A percentile compares a stretch with the other conserved stretches of the same genome.
Conservation (phyloP, 371 early-diverging fungal genomes). For the Saksenaea vasiformis region DNA sequence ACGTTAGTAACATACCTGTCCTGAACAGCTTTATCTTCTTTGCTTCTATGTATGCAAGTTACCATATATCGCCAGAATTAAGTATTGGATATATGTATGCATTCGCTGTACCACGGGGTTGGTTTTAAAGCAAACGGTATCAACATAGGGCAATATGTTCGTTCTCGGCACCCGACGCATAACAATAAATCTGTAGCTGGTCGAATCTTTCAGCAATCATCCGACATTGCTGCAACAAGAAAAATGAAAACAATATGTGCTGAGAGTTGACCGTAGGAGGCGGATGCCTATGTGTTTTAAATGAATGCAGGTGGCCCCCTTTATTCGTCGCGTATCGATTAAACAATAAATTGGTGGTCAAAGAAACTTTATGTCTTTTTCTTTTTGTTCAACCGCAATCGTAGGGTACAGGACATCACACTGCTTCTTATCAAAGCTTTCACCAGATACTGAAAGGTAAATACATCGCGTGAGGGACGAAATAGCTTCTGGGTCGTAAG, state of each 20-base stretch:
- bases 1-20: background rate
- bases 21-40: background rate
- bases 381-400: background rate
- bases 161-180: background rate
- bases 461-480: background rate
- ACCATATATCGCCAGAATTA: background rate
- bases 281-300: background rate
- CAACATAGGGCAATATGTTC: background rate
- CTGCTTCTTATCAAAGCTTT: background rate
- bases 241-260: background rate
- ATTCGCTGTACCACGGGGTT: background rate
- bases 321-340: slow-evolving; percentile 2
- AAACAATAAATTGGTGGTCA: slow-evolving; percentile 2
- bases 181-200: background rate
- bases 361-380: background rate
- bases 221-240: background rate
- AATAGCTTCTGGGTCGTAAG: background rate
- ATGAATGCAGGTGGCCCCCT: slow-evolving; percentile 2
- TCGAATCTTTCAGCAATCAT: background rate
- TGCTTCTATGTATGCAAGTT: background rate
- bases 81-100: too few species aligned
- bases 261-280: background rate
- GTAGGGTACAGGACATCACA: background rate
- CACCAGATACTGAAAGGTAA: background rate
- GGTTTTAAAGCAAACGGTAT: slow-evolving; percentile 1